Percentiles rank a stretch among this genome's conserved stretches.
Evolutionary conservation across 768 basidiomycete genomes (phyloP).

Genomic region (Hydnum rufescens): DNA sequence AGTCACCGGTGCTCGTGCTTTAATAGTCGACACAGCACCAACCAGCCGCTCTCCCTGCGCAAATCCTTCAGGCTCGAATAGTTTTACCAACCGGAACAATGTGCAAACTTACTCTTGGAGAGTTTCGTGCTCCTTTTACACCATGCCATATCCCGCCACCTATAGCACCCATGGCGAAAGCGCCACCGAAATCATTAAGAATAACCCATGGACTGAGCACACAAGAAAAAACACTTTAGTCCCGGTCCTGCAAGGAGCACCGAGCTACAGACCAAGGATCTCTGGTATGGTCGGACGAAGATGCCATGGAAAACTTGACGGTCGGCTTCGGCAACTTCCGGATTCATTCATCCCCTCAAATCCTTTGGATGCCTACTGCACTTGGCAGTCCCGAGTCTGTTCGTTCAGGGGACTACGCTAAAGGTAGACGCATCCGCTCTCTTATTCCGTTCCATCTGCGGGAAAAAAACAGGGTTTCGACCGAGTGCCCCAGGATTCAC

Average conservation of each 20-base stretch:
- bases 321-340: background rate
- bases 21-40: constrained; percentile 88
- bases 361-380: no score
- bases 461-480: background rate
- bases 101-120: constrained; percentile 53
- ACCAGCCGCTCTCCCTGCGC: constrained; percentile 78
- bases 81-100: background rate
- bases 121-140: constrained; percentile 93
- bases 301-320: background rate
- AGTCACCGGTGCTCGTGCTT: constrained; percentile 93
- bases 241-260: background rate
- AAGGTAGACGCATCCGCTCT: no score
- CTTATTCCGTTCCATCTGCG: background rate
- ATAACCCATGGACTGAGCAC: constrained; percentile 93
- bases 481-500: background rate
- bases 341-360: no score
- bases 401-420: no score
- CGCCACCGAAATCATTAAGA: constrained; percentile 94
- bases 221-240: background rate
- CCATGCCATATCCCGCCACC: constrained; percentile 98
- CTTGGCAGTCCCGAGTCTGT: background rate
- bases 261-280: constrained; percentile 59
- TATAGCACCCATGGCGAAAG: constrained; percentile 94
- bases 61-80: background rate
- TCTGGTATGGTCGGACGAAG: constrained; percentile 81